Base-by-base conservation (phyloP, 805 yeast species). In the Candida piceae region DNA sequence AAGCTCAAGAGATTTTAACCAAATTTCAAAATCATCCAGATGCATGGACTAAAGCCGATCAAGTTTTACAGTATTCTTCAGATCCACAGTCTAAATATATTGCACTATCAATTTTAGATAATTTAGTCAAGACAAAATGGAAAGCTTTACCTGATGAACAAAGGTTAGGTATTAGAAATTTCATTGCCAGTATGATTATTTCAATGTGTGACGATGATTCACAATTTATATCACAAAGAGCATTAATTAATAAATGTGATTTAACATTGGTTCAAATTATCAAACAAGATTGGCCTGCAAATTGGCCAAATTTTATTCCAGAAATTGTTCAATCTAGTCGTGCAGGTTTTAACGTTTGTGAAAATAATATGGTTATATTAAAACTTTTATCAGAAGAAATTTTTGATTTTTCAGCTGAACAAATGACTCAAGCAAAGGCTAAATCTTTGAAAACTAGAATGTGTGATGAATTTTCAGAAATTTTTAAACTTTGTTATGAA, bases 251-350 rank as follows among this genome's bases (percentile, higher is more conserved):
- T 67, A 93, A 93, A 62, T 88, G 89, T 52, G 96, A 93, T 64
- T 72, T 93, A 55, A 90, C 97, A 12, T 69, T 93, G 53, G 98
- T 93, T 25, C 94, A 89, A 55, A 81, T 93, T 35, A 76, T 93
- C 55, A 93, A 93, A 56, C 97, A 93, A 64, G 99, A 93, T 60
- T 93, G 99, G 99, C 99, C 99, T 23, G 86, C 81, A 50, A 84
- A 89, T 60, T 93, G 99, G 99, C 97, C 97, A 15, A 84, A 82
- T 52, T 93, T 93, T 54, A 84, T 93, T 34, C 96, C 96, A 13
- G 98, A 93, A 60, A 76, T 93, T 39, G 93, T 90, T 32, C 76
- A 73, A 42, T 81, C 95, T 46, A 80, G 94, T 31, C 76, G 86
- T 45, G 78, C 90, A 11, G 81, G 93, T 16, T 78, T 84, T 60